Evolutionary conservation across 805 yeast species (phyloP).

Genomic region (Cyberlindnera saturnus): DNA sequence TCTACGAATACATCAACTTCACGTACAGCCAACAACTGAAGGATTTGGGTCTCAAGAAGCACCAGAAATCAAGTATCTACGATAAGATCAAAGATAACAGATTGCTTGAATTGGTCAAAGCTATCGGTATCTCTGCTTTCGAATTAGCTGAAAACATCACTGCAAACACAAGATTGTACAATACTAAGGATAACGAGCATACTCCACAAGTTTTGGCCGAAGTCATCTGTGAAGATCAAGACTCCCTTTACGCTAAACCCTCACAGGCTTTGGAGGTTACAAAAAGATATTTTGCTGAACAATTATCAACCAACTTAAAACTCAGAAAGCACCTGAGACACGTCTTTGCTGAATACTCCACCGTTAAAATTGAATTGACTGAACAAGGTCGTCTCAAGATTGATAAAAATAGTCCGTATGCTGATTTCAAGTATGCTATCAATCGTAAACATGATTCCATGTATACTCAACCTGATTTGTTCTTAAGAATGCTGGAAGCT

Average conservation of each 20-base stretch:
- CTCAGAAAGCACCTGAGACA: slow-evolving; percentile 65
- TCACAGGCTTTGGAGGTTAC: slow-evolving; percentile 67
- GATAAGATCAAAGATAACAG: slow-evolving; percentile 64
- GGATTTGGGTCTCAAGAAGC: slow-evolving; percentile 25
- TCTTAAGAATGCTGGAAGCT: slow-evolving; percentile 87
- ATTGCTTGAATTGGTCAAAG: slow-evolving; percentile 57
- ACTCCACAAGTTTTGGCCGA: slow-evolving; percentile 58
- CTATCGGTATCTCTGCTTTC: slow-evolving; percentile 72
- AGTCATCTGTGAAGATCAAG: slow-evolving; percentile 28
- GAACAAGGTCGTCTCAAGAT: slow-evolving; percentile 79
- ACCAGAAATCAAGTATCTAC: slow-evolving; percentile 45
- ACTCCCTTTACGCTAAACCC: slow-evolving; percentile 46
- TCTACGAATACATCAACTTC: slow-evolving; percentile 78
- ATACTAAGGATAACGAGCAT: slow-evolving; percentile 60
- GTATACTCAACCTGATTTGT: slow-evolving; percentile 68
- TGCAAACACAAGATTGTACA: slow-evolving; percentile 60
- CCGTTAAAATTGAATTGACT: slow-evolving; percentile 68
- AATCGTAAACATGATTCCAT: slow-evolving; percentile 77
- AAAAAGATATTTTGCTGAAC: slow-evolving; percentile 70
- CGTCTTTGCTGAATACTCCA: slow-evolving; percentile 57
- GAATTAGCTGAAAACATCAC: slow-evolving; percentile 79
- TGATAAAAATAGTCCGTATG: slow-evolving; percentile 73
- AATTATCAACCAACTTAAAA: slow-evolving; percentile 73
- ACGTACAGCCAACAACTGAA: slow-evolving; percentile 42
- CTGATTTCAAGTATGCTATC: slow-evolving; percentile 86